Conservation (phyloP, 164 flowering plant genomes). For the Echeveria elegans region DNA sequence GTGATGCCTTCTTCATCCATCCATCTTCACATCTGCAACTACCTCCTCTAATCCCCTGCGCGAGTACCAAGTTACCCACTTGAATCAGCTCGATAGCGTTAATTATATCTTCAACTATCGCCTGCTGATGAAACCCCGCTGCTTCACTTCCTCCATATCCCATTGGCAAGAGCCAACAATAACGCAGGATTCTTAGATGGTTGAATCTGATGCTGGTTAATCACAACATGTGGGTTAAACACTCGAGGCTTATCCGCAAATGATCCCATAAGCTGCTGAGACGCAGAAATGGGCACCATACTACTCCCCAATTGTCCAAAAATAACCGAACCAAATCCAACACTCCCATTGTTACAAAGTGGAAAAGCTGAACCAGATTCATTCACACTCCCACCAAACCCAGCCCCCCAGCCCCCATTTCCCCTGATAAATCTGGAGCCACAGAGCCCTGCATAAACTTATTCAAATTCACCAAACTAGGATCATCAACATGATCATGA, state of each 20-base stretch:
- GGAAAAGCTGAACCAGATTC: constrained; percentile 18
- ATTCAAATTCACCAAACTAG: constrained; percentile 38
- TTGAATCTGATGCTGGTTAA: constrained; percentile 39
- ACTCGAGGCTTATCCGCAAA: constrained; percentile 53
- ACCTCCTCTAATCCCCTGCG: constrained; percentile 88
- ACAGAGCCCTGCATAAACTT: constrained; percentile 36
- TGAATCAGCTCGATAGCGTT: constrained; percentile 85
- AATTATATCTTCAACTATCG: constrained; percentile 8
- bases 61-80: constrained; percentile 68
- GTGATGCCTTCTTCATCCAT: too few species aligned
- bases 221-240: constrained; percentile 31
- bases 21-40: too few species aligned
- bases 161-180: constrained; percentile 41
- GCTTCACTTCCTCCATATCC: too few species aligned
- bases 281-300: too few species aligned
- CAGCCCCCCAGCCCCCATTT: constrained; percentile 5
- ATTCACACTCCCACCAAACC: constrained; percentile 12
- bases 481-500: constrained; percentile 30
- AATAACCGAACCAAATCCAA: constrained; percentile 1
- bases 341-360: background rate
- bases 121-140: too few species aligned
- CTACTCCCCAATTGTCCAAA: constrained; percentile 21
- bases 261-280: constrained; percentile 19
- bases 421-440: constrained; percentile 18
- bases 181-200: constrained; percentile 37